These are phyloP conservation scores for Fagopyrum esculentum DNA, from an alignment of 148 eudicot genomes.

Conservation along the genomic window DNA sequence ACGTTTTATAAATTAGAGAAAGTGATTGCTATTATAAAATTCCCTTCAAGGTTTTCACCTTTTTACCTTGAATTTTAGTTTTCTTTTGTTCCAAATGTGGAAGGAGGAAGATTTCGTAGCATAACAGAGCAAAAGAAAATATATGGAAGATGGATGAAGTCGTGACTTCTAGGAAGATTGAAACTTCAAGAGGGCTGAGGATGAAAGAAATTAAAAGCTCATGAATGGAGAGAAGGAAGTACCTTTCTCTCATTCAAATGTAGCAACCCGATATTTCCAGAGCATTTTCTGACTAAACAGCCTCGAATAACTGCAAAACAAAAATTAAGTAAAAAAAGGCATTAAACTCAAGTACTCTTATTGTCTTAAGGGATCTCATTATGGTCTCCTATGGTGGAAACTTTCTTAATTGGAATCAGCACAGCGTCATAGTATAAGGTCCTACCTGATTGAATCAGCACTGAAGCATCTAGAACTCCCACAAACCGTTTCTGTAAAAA, in stretches of 20 bases:
- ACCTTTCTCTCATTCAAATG: slow-evolving; percentile 63
- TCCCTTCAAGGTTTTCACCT: neutral
- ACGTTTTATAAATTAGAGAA: neutral
- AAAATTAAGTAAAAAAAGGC: neutral
- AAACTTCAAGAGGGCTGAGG: neutral
- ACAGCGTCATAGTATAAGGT: neutral
- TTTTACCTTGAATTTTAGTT: neutral
- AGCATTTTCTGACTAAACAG: slow-evolving; percentile 87
- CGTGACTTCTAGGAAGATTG: neutral
- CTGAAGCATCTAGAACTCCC: slow-evolving; percentile 44
- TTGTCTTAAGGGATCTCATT: neutral
- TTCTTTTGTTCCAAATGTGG: neutral
- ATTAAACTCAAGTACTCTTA: neutral
- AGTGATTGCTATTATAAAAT: neutral
- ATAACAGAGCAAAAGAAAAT: neutral
- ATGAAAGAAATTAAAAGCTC: neutral
- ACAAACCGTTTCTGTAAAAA: slow-evolving; percentile 34
- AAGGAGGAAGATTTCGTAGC: neutral
- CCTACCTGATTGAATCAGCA: slow-evolving; percentile 69
- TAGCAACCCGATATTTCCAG: slow-evolving; percentile 70
- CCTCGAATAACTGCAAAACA: slow-evolving; percentile 67
- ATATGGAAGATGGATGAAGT: neutral
- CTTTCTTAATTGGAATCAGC: neutral
- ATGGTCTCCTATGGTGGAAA: neutral
- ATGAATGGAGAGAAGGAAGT: slow-evolving; percentile 9